Base-by-base conservation (phyloP, 208 protist species). In the Acanthamoeba healyi region DNA sequence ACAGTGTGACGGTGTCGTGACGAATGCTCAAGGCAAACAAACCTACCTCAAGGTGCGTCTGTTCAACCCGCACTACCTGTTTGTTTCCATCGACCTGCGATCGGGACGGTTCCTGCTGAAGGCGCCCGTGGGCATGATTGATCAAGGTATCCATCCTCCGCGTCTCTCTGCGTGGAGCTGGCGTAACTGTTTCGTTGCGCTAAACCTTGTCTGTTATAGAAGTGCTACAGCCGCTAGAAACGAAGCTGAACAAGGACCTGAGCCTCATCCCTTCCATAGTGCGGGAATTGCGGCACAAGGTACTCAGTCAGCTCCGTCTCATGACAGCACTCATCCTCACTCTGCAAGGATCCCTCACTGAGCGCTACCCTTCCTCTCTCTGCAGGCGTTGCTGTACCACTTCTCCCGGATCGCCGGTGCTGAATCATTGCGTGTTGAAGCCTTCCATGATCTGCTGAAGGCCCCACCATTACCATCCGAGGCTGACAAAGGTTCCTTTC, bases 321-420 rank as follows among this genome's bases (percentile, higher is more conserved):
- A 74, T 24, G 22, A 24, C 4, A 82, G 0, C 0, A 2, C 40
- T 91, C 70, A n/a, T 22, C 19, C 1, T 22, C 0, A 2, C 19
- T 61, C 19, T 61, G 17, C 46, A 32, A 29, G 19, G 14, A 6
- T 67, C 42, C 79, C 1, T 91, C 32, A 0, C 36, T 67, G 49
- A 51, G 34, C 10, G 29, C 29, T 29, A 61, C 34, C 36, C 15
- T 44, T 32, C 29, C 42, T 12, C 32, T 38, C 7, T 70, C 10
- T 38, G n/a, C n/a, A 91, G 84, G 84, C 84, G 29, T 44, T 92
- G 32, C 87, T 92, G 24, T 67, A 92, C 34, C 87, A 92, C 58
- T 92, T 92, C 46, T 67, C 61, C 9, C 87, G 87, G 15, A 67
- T 92, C n/a, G 54, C 87, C 24, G 40, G 38, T 26, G 51, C 87